Evolutionary conservation across 169 alveolate genomes (phyloP), one percentile per base, ranked within the genome.

Genomic region (Plasmodium vivax): DNA sequence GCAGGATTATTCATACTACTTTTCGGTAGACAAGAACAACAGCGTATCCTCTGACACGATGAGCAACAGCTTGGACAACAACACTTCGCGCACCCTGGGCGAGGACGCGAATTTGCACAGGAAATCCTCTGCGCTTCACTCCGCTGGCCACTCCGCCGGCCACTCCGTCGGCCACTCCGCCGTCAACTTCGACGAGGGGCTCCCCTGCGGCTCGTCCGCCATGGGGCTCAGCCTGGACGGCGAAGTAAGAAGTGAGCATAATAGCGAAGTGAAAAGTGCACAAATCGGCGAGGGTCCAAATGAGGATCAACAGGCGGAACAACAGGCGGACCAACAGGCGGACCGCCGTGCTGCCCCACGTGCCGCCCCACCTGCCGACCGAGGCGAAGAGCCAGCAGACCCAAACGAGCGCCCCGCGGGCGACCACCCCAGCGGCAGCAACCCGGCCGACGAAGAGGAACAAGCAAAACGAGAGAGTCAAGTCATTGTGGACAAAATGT

Each of bases 1-100:
- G 6, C 68, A 51, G 27, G 91, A 90, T 71, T 90, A 90, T 81
- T 79, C 84, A 9, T 90, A 90, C 73, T 90, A 90, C 36, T 90
- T 90, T 72, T 90, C 91, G 2, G 9, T 90, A 7, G 94, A 90
- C 51, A 36, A 62, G 54, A 30, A 62, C 34, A 62, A 81, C 54
- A 62, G 75, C 38, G 12, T 38, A 10, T 23, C 74, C 2, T 80
- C 94, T 9, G 84, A 71, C 10, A 68, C 56, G 27, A 27, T 34
- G 23, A 85, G 58, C n/a, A n/a, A 72, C 54, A 34, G 74, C 30
- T 7, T 38, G 51, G 92, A 84, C 47, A 68, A 84, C 54, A 84
- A 71, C n/a, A 84, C 34, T 45, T 10, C 56, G 6, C 38, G 34
- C 30, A n/a, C 71, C 1, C 12, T 45, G 51, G 30, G 34, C 1